A percentile compares a stretch with the other conserved stretches of the same genome.
Conservation (phyloP, 345 rosid species). For the Syzygium jambos region DNA sequence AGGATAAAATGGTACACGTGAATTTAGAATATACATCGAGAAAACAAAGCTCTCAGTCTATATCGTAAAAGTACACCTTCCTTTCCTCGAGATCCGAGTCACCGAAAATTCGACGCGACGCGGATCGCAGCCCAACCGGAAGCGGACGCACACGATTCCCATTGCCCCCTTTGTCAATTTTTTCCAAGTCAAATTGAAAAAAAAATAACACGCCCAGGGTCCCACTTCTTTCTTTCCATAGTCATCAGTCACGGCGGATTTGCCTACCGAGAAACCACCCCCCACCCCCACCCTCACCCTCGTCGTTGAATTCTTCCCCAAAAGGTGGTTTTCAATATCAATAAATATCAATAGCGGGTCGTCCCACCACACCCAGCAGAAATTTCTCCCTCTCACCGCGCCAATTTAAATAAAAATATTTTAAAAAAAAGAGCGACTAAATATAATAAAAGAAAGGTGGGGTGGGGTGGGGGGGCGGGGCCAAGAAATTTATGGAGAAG, state of each 20-base stretch:
- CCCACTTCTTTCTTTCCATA: neutral
- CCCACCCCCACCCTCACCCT: too few species aligned
- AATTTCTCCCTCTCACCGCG: neutral
- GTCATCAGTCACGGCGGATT: neutral
- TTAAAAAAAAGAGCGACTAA: neutral
- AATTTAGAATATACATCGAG: neutral
- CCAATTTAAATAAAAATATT: neutral
- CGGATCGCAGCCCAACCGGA: neutral
- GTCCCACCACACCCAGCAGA: neutral
- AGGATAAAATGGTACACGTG: neutral
- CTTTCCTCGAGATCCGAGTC: neutral
- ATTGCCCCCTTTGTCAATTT: neutral
- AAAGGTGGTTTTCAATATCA: neutral
- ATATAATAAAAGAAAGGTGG: neutral
- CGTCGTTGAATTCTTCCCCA: neutral
- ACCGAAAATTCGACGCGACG: neutral
- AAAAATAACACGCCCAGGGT: neutral
- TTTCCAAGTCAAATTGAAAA: neutral
- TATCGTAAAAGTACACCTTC: too few species aligned
- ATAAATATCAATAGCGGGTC: neutral
- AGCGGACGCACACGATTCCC: neutral
- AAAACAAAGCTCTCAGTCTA: neutral
- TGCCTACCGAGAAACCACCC: neutral
- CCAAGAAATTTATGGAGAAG: neutral
- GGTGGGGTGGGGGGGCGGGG: too few species aligned